A percentile compares a stretch with the other conserved stretches of the same genome.
Conservation (phyloP, 768 basidiomycete genomes). For the Podaxis sp. region DNA sequence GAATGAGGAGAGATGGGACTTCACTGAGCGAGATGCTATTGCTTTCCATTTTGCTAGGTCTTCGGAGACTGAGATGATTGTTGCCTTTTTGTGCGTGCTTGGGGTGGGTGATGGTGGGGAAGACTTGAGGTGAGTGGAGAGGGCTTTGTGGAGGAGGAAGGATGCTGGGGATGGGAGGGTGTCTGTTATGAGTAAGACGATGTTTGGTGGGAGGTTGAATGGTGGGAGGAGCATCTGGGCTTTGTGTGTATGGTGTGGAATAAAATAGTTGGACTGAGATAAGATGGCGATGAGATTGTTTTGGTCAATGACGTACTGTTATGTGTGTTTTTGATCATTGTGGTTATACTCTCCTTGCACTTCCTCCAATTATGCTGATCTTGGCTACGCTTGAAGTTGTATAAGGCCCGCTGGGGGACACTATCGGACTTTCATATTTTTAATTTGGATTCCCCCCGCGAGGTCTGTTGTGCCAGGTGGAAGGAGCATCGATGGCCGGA, state of each 20-base stretch:
- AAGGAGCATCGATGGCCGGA: no score
- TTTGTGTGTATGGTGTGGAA: no score
- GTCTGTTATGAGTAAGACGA: slow-evolving; percentile 64
- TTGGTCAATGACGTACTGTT: no score
- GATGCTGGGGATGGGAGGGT: slow-evolving; percentile 67
- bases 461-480: no score
- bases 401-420: no score
- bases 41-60: slow-evolving; percentile 57
- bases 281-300: background rate
- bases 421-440: no score
- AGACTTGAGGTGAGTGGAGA: slow-evolving; percentile 52
- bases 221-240: slow-evolving; percentile 34
- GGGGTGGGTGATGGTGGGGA: slow-evolving; percentile 10
- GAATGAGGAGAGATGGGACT: slow-evolving; percentile 19
- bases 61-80: slow-evolving; percentile 58
- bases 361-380: no score
- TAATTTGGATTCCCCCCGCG: no score
- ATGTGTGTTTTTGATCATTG: no score
- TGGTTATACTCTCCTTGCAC: no score
- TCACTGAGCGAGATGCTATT: slow-evolving; percentile 58
- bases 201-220: slow-evolving; percentile 45
- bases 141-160: slow-evolving; percentile 57
- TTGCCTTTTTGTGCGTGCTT: slow-evolving; percentile 20
- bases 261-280: background rate
- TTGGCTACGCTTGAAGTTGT: no score